Evolutionary conservation across 2,329 filamentous ascomycete species (phyloP), one percentile per base, ranked within the genome.

Genomic region (Claviceps sp.): DNA sequence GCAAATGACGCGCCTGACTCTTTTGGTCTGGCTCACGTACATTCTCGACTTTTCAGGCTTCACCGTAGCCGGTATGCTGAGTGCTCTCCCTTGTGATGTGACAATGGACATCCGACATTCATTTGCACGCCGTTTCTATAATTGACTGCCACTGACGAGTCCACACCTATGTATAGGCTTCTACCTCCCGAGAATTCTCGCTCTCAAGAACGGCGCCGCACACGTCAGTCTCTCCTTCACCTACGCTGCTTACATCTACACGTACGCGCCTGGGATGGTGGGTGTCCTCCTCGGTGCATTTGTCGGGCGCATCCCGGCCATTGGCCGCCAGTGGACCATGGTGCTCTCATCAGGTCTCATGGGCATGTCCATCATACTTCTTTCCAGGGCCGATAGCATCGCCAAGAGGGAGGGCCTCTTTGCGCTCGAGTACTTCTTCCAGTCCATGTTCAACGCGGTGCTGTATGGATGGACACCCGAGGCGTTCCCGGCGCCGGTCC

Each of bases 231-330:
- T 78, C 11, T 58, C 50, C 59, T 69, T 58, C 8, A 78, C 74
- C 0, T 79, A 79, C 56, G 70, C 73, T 17, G 72, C 68, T 4
- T 78, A 78, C 60, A 70, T 79, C 38, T 75, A 74, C 58, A 78
- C 76, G 2, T 78, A 78, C 61, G 65, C 71, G 0, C 75, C 75
- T 0, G 75, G 76, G 2, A 71, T 75, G 8, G 53, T 76, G 0
- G 76, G 73, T 22, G 76, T 78, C 1, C 61, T 77, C 0, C 59
- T 77, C 2, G 75, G 73, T 1, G 66, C 71, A 0, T 57, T 65
- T 1, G 68, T 73, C 8, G 67, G 68, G 39, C 66, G 61, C 11
- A 56, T 70, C 0, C 70, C 70, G 19, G 58, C 63, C 13, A 58
- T 71, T 34, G 68, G 68, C 56, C 39, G 73, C 57, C 54, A 73